phyloP scores from a whole-genome alignment of 2,329 filamentous ascomycete genomes.

The Xylariaceae sp. region DNA sequence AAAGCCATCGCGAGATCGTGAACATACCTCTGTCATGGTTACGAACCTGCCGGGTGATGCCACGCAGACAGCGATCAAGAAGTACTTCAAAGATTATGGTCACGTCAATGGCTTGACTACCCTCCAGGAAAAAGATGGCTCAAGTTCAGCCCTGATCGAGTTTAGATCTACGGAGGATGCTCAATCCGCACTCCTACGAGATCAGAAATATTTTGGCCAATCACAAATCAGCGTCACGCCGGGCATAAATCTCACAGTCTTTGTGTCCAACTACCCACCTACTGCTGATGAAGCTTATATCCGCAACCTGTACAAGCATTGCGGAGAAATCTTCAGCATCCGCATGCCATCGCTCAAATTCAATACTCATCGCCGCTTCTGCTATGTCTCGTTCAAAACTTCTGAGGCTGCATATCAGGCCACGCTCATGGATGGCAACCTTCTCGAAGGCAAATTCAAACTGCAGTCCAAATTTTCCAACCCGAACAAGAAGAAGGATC shows the following conservation, averaged over 20 bases:
- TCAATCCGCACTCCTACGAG: slow-evolving; percentile 73
- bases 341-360: slow-evolving; percentile 89
- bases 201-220: slow-evolving; percentile 76
- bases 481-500: slow-evolving; percentile 71
- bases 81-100: slow-evolving; percentile 91
- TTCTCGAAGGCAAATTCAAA: slow-evolving; percentile 65
- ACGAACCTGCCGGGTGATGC: slow-evolving; percentile 70
- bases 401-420: slow-evolving; percentile 67
- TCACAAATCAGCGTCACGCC: slow-evolving; percentile 70
- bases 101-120: slow-evolving; percentile 76
- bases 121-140: slow-evolving; percentile 59
- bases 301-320: slow-evolving; percentile 65
- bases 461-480: slow-evolving; percentile 82
- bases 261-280: slow-evolving; percentile 85
- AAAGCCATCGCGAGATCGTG: slow-evolving; percentile 74
- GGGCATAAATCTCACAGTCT: slow-evolving; percentile 78
- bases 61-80: slow-evolving; percentile 70
- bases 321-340: slow-evolving; percentile 79
- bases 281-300: slow-evolving; percentile 70
- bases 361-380: slow-evolving; percentile 87
- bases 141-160: slow-evolving; percentile 75
- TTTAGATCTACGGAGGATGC: slow-evolving; percentile 81
- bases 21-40: slow-evolving; percentile 83
- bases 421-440: slow-evolving; percentile 67
- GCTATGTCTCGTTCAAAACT: slow-evolving; percentile 86